These are phyloP conservation scores for Picea sitchensis DNA, from an alignment of 75 land plant genomes.

Conservation along the genomic window DNA sequence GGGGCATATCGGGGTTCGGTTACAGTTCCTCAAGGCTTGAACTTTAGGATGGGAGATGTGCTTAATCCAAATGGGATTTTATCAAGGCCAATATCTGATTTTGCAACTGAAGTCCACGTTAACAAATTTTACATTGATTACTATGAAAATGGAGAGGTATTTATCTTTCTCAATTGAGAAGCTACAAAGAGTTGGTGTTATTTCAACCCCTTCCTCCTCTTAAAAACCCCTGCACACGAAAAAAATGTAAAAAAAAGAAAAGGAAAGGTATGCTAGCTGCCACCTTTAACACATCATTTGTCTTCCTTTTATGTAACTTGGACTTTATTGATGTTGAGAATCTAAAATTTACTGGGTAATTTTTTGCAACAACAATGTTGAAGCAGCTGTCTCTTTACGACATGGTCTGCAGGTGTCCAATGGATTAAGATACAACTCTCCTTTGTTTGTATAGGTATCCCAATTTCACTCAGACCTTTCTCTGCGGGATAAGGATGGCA, in stretches of 20 bases:
- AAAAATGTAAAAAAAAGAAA: background rate
- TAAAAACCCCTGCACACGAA: background rate
- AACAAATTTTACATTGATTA: conserved; percentile 89
- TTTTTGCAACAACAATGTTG: background rate
- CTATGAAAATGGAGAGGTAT: conserved; percentile 88
- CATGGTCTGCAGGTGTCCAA: background rate
- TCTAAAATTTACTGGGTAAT: background rate
- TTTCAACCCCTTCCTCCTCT: background rate
- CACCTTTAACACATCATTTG: background rate
- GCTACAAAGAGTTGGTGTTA: background rate
- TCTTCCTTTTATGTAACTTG: background rate
- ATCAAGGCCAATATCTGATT: conserved; percentile 49
- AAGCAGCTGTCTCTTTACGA: conserved; percentile 1
- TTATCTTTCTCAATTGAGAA: background rate
- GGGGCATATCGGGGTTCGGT: conserved; percentile 87
- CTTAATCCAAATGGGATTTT: conserved; percentile 70
- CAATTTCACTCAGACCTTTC: conserved; percentile 90
- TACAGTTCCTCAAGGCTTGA: conserved; percentile 93
- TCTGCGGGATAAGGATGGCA: conserved; percentile 44
- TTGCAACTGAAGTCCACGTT: conserved; percentile 74
- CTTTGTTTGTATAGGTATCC: conserved; percentile 45
- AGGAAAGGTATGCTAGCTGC: background rate
- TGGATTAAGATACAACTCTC: background rate
- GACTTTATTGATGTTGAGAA: background rate
- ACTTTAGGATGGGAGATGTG: conserved; percentile 91